Percentiles rank a stretch among this genome's conserved stretches.
phyloP scores from a whole-genome alignment of 2,329 filamentous ascomycete species.

The Claviceps digitariae region DNA sequence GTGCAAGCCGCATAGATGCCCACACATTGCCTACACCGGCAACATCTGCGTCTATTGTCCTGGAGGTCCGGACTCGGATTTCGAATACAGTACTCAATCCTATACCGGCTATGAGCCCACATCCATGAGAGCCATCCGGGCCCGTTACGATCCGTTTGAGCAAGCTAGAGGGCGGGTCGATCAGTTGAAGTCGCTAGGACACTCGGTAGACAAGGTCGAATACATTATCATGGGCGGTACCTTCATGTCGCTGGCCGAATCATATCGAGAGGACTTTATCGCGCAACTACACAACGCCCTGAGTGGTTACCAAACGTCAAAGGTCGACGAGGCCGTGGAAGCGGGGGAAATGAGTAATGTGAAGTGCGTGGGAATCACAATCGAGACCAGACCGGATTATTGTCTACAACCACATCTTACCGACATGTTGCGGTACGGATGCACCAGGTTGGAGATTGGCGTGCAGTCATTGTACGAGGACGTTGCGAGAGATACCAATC shows the following conservation, averaged over 20 bases:
- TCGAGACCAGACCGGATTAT: conserved; percentile 94
- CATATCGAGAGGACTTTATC: conserved; percentile 88
- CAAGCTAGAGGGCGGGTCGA: conserved; percentile 92
- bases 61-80: conserved; percentile 93
- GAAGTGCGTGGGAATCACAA: conserved; percentile 97
- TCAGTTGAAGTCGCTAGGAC: conserved; percentile 87
- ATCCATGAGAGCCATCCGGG: conserved; percentile 94
- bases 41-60: conserved; percentile 99
- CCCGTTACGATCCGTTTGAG: conserved; percentile 94
- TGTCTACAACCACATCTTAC: conserved; percentile 91
- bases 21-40: conserved; percentile 94
- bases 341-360: conserved; percentile 93
- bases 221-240: conserved; percentile 99
- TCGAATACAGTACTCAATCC: conserved; percentile 97
- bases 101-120: conserved; percentile 98
- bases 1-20: conserved; percentile 97
- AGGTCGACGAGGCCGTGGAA: conserved; percentile 89
- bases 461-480: conserved; percentile 97
- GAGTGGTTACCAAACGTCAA: conserved; percentile 85
- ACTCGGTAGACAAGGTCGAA: conserved; percentile 97
- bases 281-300: conserved; percentile 93
- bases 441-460: conserved; percentile 84
- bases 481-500: conserved; percentile 93
- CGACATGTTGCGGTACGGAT: conserved; percentile 95
- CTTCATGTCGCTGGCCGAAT: conserved; percentile 88